Percentiles rank a stretch among this genome's conserved stretches.
Evolutionary conservation across 768 basidiomycete genomes (phyloP).

Genomic region (Phlebiopsis gigantea): DNA sequence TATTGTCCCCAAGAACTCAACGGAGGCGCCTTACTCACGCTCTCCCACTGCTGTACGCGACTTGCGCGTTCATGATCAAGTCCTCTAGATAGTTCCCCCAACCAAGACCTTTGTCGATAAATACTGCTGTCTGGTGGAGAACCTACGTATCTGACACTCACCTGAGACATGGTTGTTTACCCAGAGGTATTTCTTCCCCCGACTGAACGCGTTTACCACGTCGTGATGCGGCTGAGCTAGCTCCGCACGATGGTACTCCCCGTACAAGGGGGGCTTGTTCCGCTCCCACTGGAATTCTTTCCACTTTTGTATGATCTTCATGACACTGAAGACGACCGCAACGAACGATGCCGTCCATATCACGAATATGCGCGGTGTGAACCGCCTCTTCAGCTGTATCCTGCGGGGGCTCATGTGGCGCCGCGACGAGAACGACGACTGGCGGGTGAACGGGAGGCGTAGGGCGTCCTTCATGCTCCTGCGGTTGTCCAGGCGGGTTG

Average conservation of each 20-base stretch:
- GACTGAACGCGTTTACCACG: conserved; percentile 19
- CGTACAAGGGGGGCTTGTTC: conserved; percentile 22
- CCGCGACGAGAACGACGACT: background rate
- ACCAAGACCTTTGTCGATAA: conserved; percentile 35
- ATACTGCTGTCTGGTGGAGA: background rate
- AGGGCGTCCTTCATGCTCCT: background rate
- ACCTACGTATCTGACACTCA: background rate
- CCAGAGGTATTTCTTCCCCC: conserved; percentile 16
- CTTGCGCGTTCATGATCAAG: conserved; percentile 43
- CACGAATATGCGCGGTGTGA: background rate
- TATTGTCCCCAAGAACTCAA: background rate
- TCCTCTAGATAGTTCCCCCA: conserved; percentile 65
- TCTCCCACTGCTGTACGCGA: conserved; percentile 43
- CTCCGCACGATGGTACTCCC: conserved; percentile 21
- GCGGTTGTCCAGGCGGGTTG: too few relatives aligned
- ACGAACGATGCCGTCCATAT: background rate
- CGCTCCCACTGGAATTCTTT: background rate
- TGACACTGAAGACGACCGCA: background rate
- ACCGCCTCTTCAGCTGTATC: background rate
- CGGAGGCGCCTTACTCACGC: conserved; percentile 33
- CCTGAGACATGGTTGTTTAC: conserved; percentile 9
- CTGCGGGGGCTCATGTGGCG: background rate
- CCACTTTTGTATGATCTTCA: background rate
- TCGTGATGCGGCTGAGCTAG: conserved; percentile 26
- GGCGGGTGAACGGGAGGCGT: background rate